phyloP scores from a whole-genome alignment of 2,329 filamentous ascomycete species.

The Cladosporium sp. region DNA sequence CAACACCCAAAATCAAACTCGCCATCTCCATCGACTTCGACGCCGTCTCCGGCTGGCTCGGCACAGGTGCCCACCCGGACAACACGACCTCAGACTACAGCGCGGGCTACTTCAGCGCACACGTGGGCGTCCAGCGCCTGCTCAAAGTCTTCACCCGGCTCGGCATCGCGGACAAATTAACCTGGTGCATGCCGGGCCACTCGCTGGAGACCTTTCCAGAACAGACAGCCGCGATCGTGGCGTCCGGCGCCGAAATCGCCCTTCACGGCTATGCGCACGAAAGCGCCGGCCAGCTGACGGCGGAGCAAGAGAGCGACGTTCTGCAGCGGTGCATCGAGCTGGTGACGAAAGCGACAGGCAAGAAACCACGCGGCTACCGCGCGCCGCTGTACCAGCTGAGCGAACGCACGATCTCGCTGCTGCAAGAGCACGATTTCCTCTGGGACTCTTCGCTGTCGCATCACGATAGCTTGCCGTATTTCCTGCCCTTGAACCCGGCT shows the following conservation, averaged over 20 bases:
- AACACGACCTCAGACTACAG: conserved; percentile 56
- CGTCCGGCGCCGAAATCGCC: conserved; percentile 52
- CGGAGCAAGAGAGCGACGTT: conserved; percentile 48
- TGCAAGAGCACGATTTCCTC: conserved; percentile 47
- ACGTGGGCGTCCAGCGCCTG: conserved; percentile 54
- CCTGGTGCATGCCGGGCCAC: conserved; percentile 60
- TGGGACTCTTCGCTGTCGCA: conserved; percentile 51
- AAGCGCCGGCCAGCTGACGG: conserved; percentile 42
- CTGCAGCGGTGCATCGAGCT: conserved; percentile 46
- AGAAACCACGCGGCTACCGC: conserved; percentile 46
- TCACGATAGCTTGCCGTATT: conserved; percentile 49
- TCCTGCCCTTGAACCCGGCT: conserved; percentile 37
- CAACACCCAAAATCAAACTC: conserved; percentile 34
- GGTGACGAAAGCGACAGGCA: conserved; percentile 41
- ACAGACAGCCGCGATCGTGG: conserved; percentile 47
- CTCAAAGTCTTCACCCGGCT: conserved; percentile 52
- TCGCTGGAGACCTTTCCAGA: conserved; percentile 54
- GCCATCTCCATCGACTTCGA: conserved; percentile 51
- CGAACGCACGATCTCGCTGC: conserved; percentile 45
- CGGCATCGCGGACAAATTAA: conserved; percentile 48
- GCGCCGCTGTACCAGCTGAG: conserved; percentile 50
- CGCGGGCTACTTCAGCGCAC: conserved; percentile 52
- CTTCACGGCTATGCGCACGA: conserved; percentile 50
- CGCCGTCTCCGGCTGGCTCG: conserved; percentile 57
- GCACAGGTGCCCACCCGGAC: conserved; percentile 50